Base-by-base conservation (phyloP, 768 basidiomycete species). In the Naganishia friedmannii region DNA sequence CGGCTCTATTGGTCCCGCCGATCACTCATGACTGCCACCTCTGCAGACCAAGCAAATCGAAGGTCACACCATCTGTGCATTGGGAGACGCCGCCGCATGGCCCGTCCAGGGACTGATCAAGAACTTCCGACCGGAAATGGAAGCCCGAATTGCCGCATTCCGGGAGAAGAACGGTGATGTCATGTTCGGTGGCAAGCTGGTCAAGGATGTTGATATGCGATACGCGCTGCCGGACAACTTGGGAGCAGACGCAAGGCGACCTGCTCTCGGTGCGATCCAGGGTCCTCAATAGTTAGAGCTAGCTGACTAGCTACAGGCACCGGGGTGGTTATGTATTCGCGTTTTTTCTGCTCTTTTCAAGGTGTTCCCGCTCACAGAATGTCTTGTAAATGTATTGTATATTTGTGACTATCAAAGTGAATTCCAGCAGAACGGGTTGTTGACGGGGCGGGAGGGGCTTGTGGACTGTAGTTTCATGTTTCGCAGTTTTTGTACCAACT, bases 1-100 rank as follows among this genome's bases (percentile, higher is more conserved):
- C 23, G 17, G 46, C 0, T 28, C 6, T 45, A 1, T 34, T 34
- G 6, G 32, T n/a, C n/a, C 7, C 5, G 6, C 8, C 39, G 5
- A 28, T 28, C 67, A 31, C 67, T 66, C 28, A 66, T 28, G 13
- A 7, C 6, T 3, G n/a, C 29, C 37, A 23, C 45, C 21, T 37
- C 2, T 21, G 23, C 23, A 54, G 32, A 65, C 69, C 60, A 96
- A 95, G 87, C 93, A 96, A 88, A 85, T 97, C 26, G 93, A 95
- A 82, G 93, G 93, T 15, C 90, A 92, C 72, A 98, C 94, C 17
- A 97, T 98, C 75, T 98, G 95, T 73, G 95, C 95, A 10, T 85
- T 96, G 32, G 95, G 95, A 12, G 95, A 98, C 72, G 95, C 95
- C 12, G 94, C 95, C 21, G 95, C 95, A 5, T 97, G 95, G 95